Percentiles rank a stretch among this genome's conserved stretches.
phyloP scores from a whole-genome alignment of 1,284 basidiomycete genomes.

The Cryptococcus maquisensis region DNA sequence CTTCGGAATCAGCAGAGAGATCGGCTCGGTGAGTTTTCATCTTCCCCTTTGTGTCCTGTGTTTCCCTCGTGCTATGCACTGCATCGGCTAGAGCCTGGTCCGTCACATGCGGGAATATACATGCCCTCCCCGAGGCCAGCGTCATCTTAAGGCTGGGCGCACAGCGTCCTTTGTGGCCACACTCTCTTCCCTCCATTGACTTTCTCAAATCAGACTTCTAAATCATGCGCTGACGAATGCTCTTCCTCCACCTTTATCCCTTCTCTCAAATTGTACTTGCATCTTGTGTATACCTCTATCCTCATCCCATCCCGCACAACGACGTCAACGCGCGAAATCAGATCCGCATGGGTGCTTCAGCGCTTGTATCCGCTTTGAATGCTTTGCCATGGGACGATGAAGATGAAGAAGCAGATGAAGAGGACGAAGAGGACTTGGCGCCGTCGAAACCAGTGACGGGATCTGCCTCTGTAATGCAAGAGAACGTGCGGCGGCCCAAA shows the following conservation, averaged over 20 bases:
- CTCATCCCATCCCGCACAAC: neutral
- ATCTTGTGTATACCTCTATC: neutral
- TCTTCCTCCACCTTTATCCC: neutral
- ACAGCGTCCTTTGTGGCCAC: slow-evolving; percentile 1
- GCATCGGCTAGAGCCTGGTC: neutral
- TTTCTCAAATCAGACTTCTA: neutral
- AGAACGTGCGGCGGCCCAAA: slow-evolving; percentile 4
- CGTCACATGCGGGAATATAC: neutral
- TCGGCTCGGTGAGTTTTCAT: slow-evolving; percentile 33
- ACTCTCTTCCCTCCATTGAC: neutral
- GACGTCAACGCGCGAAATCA: slow-evolving; percentile 7
- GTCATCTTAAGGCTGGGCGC: neutral
- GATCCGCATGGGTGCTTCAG: slow-evolving; percentile 44
- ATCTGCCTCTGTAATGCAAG: slow-evolving; percentile 10
- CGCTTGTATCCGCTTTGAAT: slow-evolving; percentile 44
- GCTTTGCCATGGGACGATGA: slow-evolving; percentile 40
- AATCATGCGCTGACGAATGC: neutral
- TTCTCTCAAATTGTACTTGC: neutral
- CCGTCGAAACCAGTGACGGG: slow-evolving; percentile 1
- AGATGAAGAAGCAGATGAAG: slow-evolving; percentile 17
- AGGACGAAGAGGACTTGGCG: slow-evolving; percentile 8
- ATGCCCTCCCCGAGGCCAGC: neutral
- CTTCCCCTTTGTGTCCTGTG: neutral
- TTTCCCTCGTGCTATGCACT: neutral
- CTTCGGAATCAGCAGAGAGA: slow-evolving; percentile 21